A percentile compares a stretch with the other conserved stretches of the same genome.
Evolutionary conservation across 345 rosid species (phyloP).

Genomic region (Rhizophora mangle): DNA sequence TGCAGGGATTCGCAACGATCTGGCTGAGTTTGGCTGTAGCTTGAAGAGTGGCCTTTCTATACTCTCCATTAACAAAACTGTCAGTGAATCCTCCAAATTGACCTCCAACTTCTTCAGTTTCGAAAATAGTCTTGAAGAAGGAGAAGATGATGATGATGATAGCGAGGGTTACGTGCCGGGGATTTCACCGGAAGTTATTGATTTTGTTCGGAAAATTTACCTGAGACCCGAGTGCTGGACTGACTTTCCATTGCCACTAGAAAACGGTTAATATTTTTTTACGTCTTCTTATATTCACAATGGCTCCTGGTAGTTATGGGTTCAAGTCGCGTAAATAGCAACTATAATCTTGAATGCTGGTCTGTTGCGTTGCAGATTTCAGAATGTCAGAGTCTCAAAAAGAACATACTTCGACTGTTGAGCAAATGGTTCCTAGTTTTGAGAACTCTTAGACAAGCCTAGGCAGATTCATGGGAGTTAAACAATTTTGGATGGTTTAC

Average conservation of each 20-base stretch:
- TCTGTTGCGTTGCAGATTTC: slow-evolving; percentile 46
- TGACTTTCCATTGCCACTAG: slow-evolving; percentile 53
- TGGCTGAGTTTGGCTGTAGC: slow-evolving; percentile 64
- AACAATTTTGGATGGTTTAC: slow-evolving; percentile 67
- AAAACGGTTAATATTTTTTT: slow-evolving; percentile 40
- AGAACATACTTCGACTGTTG: slow-evolving; percentile 53
- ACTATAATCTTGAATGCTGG: not conserved
- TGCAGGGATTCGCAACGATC: slow-evolving; percentile 60
- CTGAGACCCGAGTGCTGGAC: slow-evolving; percentile 58
- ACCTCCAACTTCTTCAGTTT: slow-evolving; percentile 42
- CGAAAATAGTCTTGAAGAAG: not conserved
- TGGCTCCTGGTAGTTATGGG: too few species aligned
- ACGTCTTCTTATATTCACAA: slow-evolving; percentile 23
- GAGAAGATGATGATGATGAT: too few species aligned
- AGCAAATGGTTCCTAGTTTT: slow-evolving; percentile 50
- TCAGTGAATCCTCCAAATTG: slow-evolving; percentile 12
- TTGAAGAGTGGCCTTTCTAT: slow-evolving; percentile 47
- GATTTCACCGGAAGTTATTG: slow-evolving; percentile 49
- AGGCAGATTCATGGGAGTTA: slow-evolving; percentile 34
- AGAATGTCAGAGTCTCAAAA: slow-evolving; percentile 53
- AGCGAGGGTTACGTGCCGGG: slow-evolving; percentile 41
- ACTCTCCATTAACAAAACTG: slow-evolving; percentile 33
- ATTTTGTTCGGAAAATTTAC: slow-evolving; percentile 51
- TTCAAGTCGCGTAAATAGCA: too few species aligned
- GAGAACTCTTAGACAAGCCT: slow-evolving; percentile 44